Base-by-base conservation (phyloP, 2,329 filamentous ascomycete species). In the Aspergillus quadricinctus region DNA sequence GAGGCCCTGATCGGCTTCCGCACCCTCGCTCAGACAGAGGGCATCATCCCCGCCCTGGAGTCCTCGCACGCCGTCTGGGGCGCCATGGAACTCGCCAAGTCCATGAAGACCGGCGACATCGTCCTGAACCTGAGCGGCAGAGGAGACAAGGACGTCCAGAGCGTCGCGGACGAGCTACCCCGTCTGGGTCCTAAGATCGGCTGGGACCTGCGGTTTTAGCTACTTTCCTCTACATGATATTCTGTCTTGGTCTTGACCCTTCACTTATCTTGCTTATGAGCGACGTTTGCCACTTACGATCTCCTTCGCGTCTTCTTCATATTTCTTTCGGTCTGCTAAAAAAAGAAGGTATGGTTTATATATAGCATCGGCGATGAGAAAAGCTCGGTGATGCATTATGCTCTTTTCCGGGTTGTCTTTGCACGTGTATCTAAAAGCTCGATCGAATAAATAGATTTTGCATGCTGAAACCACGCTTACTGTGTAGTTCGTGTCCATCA, bases 111-210 rank as follows among this genome's bases (percentile, higher is more conserved):
- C 78, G 92, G 84, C 52, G 79, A 97, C 69, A 78, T 99, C 28
- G 93, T 99, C 57, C 92, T 99, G 61, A 97, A 93, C 77, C 75
- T 99, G 40, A 95, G 89, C 70, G 94, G 94, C 8, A 82, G 94
- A 65, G 94, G 94, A 61, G 94, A 99, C 77, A 99, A 99, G 85
- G 94, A 99, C 71, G 94, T 99, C 57, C 92, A 99, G 83, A 96
- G 90, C 68, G 93, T 99, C 52, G 94, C 94, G 0, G 94, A 99
- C 70, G 91, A 96, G 77, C 77, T 99, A 70, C 93, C 93, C 19
- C 89, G 83, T 64, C 75, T 99, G 60, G 93, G 94, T 0, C 94
- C 94, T 7, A 81, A 88, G 80, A 97, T 99, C 75, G 91, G 81
- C 49, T 87, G 84, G 84, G 83, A 87, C 70, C 67, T 87, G 75